These are phyloP conservation scores for Metschnikowia noctiluminum DNA, from an alignment of 805 yeast genomes.

Conservation along the genomic window DNA sequence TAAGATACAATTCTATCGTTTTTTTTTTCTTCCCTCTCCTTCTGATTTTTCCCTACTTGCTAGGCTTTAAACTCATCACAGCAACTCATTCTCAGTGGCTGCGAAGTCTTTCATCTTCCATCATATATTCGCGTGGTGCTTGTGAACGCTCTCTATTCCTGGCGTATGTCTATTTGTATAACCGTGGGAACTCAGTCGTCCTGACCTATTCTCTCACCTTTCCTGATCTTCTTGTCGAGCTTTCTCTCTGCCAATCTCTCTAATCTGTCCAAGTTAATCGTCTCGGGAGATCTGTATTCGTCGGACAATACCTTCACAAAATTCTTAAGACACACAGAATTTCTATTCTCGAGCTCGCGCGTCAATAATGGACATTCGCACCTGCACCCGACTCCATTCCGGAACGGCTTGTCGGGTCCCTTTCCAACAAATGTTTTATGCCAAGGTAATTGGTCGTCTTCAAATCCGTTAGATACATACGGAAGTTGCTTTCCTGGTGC, in stretches of 20 bases:
- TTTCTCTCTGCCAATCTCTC: constrained; percentile 22
- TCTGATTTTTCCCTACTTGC: too few relatives aligned
- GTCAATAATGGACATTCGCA: constrained; percentile 66
- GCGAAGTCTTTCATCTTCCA: background rate
- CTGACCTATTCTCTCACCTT: constrained; percentile 18
- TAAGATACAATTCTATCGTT: too few relatives aligned
- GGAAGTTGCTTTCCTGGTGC: constrained; percentile 33
- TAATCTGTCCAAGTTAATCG: constrained; percentile 24
- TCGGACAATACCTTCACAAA: constrained; percentile 46
- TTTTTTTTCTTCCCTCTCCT: too few relatives aligned
- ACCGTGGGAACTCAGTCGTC: background rate
- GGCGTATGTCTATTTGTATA: background rate
- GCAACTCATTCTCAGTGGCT: background rate
- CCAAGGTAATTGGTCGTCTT: constrained; percentile 29
- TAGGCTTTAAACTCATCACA: background rate
- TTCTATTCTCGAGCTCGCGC: constrained; percentile 53
- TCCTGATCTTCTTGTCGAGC: constrained; percentile 19
- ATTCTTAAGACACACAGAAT: constrained; percentile 47
- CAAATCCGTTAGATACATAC: constrained; percentile 24
- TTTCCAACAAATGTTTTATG: constrained; percentile 8
- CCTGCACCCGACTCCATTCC: constrained; percentile 73
- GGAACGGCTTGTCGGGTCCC: constrained; percentile 28
- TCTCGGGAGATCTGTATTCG: constrained; percentile 19
- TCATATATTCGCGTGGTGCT: background rate
- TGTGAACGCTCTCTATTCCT: background rate